These are phyloP conservation scores for Phytopythium vexans DNA, from an alignment of 352 stramenopile genomes.

Conservation along the genomic window DNA sequence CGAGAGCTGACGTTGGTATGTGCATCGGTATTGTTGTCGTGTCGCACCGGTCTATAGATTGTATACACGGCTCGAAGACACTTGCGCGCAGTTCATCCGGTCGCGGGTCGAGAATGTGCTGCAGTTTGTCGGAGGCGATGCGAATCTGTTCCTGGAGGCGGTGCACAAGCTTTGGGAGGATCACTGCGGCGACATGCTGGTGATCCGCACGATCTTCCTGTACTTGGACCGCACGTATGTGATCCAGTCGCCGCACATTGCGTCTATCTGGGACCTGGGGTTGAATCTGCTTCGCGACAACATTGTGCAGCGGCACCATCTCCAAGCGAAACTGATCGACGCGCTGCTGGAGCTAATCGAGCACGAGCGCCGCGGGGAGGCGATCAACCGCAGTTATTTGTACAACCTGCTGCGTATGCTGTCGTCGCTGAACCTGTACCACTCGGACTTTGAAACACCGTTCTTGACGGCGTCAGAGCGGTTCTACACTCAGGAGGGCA, in stretches of 20 bases:
- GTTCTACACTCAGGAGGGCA: slow-evolving; percentile 87
- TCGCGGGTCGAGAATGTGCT: slow-evolving; percentile 58
- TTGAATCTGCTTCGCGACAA: slow-evolving; percentile 68
- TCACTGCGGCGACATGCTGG: slow-evolving; percentile 91
- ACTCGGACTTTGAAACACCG: slow-evolving; percentile 78
- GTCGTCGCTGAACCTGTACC: slow-evolving; percentile 80
- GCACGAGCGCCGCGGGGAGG: slow-evolving; percentile 83
- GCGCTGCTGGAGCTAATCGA: slow-evolving; percentile 84
- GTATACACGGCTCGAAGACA: slow-evolving; percentile 65
- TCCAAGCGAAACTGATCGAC: slow-evolving; percentile 72
- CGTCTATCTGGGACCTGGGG: slow-evolving; percentile 91
- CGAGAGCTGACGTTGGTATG: neutral
- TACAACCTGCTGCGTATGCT: slow-evolving; percentile 85
- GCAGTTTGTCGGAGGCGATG: slow-evolving; percentile 53
- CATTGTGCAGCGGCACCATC: slow-evolving; percentile 41
- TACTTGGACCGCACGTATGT: slow-evolving; percentile 92
- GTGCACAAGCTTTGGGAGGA: slow-evolving; percentile 87
- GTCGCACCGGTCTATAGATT: slow-evolving; percentile 18
- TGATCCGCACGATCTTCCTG: slow-evolving; percentile 92
- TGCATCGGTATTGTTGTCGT: slow-evolving; percentile 1
- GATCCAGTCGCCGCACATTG: slow-evolving; percentile 79
- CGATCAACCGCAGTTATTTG: slow-evolving; percentile 79
- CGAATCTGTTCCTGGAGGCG: slow-evolving; percentile 66
- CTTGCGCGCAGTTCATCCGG: slow-evolving; percentile 65
- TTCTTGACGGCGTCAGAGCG: slow-evolving; percentile 85